phyloP scores from a whole-genome alignment of 2,329 filamentous ascomycete species.

The Talaromyces atroroseus region DNA sequence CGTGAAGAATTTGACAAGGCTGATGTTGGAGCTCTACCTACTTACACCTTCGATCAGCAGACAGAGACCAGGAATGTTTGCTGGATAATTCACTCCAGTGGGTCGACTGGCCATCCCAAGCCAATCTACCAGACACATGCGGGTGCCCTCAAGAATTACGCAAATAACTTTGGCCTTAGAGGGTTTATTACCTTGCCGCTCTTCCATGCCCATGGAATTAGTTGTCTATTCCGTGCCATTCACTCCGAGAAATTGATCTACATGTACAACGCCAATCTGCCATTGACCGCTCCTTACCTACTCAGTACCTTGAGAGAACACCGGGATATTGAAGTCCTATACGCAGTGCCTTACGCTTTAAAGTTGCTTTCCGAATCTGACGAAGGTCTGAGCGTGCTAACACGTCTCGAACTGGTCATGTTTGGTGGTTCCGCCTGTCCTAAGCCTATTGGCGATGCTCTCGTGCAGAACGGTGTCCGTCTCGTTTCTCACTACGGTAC shows the following conservation, averaged over 20 bases:
- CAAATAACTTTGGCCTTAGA: background rate
- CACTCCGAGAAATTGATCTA: background rate
- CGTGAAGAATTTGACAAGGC: conserved; percentile 17
- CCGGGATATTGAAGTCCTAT: background rate
- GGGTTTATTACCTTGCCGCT: background rate
- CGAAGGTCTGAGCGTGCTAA: conserved; percentile 23
- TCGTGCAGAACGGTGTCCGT: conserved; percentile 51
- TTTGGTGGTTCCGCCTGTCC: conserved; percentile 56
- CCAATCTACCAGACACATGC: conserved; percentile 11
- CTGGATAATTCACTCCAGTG: conserved; percentile 18
- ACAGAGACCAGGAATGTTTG: conserved; percentile 11
- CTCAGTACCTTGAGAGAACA: background rate
- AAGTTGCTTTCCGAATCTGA: background rate
- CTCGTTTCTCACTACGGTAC: conserved; percentile 54
- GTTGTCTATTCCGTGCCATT: background rate
- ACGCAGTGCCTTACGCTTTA: background rate
- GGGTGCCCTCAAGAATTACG: background rate
- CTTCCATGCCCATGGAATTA: background rate
- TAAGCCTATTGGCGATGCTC: conserved; percentile 51
- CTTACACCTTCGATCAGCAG: conserved; percentile 14
- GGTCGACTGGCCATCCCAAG: conserved; percentile 18
- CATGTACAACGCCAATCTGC: background rate
- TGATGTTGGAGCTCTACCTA: too few species aligned
- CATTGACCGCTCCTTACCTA: background rate
- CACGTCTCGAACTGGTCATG: conserved; percentile 49